phyloP scores from a whole-genome alignment of 805 yeast genomes.

The Pichia membranifaciens region DNA sequence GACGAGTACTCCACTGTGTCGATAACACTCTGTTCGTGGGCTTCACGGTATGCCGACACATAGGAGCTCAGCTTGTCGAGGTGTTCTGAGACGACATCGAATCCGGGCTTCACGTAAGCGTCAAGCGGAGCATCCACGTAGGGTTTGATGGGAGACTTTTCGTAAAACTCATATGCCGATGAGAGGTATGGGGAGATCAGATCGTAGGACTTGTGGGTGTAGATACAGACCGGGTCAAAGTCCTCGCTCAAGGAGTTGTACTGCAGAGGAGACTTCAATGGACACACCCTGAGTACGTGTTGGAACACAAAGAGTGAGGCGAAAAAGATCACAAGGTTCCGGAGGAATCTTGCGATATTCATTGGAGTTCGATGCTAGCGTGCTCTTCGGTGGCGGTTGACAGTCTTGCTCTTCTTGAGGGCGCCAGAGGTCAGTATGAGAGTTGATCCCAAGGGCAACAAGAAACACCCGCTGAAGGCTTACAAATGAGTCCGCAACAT shows the following conservation, averaged over 20 bases:
- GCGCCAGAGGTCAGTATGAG: too few species aligned
- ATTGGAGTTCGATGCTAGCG: background rate
- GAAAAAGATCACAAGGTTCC: background rate
- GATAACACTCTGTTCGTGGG: conserved; percentile 6
- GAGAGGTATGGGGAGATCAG: conserved; percentile 3
- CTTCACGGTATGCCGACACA: conserved; percentile 5
- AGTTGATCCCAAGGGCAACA: background rate
- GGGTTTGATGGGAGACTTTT: conserved; percentile 6
- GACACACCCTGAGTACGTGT: conserved; percentile 5
- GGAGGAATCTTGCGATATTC: background rate
- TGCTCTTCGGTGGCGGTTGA: background rate
- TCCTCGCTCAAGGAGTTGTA: background rate
- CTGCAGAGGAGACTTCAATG: background rate
- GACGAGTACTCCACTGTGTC: conserved; percentile 2
- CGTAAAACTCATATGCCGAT: background rate
- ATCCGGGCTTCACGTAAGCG: background rate
- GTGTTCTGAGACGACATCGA: background rate
- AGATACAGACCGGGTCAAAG: conserved; percentile 9
- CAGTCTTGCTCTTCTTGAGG: too few species aligned
- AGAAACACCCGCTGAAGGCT: too few species aligned
- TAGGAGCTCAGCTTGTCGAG: background rate
- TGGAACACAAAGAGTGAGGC: background rate
- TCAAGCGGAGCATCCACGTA: conserved; percentile 1
- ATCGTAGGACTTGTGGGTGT: conserved; percentile 3
- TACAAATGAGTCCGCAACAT: background rate